Base-by-base conservation (phyloP, 2,329 filamentous ascomycete species). In the Epichloe scottii region DNA sequence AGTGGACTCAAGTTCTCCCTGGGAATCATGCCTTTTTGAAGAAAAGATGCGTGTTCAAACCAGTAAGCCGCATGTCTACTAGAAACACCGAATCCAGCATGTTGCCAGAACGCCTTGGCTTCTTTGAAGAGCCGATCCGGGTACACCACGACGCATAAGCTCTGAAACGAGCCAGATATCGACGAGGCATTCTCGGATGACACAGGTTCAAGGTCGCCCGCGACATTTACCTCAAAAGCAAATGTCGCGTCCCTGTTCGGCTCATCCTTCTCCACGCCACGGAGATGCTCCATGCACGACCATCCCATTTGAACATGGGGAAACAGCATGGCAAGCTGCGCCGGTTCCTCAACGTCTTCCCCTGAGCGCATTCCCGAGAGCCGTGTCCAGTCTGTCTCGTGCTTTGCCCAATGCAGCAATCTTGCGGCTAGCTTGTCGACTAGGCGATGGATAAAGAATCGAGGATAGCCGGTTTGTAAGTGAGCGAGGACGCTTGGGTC, bases 101-200 rank as follows among this genome's bases (percentile, higher is more conserved):
- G 61, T 17, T 62, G 60, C 62, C 61, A 65, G 33, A 63, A 65
- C 7, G 54, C 55, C 42, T 61, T 61, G n/a, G 58, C 61, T 21
- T 62, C 57, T 4, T 26, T 42, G 2, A 46, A 52, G 11, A 62
- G 19, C 2, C 43, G 21, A 1, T 43, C 19, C 1, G 59, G 53
- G 19, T 58, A 59, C 5, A 55, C 38, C 1, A 59, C 54, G 1
- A 47, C 46, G 21, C 51, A 64, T 1, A 63, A 23, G 3, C 59
- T 8, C 23, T 49, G 34, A 46, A 30, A 19, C 3, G 14, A 5
- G 26, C 26, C 38, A 3, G 30, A 1, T 8, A 23, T 23, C 5
- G 39, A 14, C n/a, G 39, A 17, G 15, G 3, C 8, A 26, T 37
- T 14, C 4, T 8, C 4, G 39, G 19, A 23, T 26, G 30, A 43